These are phyloP conservation scores for Hyphodiscus sp. DNA, from an alignment of 2,329 filamentous ascomycete genomes.

Conservation along the genomic window DNA sequence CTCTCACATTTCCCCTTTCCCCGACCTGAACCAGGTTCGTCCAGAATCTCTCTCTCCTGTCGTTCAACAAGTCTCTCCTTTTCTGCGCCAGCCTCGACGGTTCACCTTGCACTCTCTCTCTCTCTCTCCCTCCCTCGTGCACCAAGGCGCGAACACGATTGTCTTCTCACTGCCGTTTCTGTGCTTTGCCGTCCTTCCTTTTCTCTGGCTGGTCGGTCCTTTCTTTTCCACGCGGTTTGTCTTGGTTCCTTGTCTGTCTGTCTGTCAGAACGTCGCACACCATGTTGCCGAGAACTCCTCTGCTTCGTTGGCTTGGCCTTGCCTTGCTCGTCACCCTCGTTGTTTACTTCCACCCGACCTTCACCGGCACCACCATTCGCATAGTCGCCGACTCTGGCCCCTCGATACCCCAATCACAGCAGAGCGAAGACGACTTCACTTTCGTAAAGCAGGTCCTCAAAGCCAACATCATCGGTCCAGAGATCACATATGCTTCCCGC, in stretches of 20 bases:
- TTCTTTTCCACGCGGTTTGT: background rate
- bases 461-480: constrained; percentile 20
- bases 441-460: constrained; percentile 22
- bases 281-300: constrained; percentile 18
- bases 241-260: background rate
- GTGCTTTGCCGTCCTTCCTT: too few species aligned
- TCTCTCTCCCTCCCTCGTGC: too few species aligned
- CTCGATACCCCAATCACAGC: background rate
- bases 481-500: constrained; percentile 25
- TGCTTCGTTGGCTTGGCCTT: constrained; percentile 16
- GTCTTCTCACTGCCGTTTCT: too few species aligned
- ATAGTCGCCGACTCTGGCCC: background rate
- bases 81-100: too few species aligned
- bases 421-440: constrained; percentile 13
- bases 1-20: too few species aligned
- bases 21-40: too few species aligned
- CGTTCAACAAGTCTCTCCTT: too few species aligned
- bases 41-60: too few species aligned
- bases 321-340: constrained; percentile 12
- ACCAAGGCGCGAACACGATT: too few species aligned
- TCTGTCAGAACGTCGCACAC: background rate
- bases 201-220: too few species aligned
- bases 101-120: too few species aligned
- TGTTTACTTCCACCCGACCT: constrained; percentile 13
- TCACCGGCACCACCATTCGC: constrained; percentile 3